Base-by-base conservation (phyloP, 352 stramenopile species). In the Pythium angustatum region DNA sequence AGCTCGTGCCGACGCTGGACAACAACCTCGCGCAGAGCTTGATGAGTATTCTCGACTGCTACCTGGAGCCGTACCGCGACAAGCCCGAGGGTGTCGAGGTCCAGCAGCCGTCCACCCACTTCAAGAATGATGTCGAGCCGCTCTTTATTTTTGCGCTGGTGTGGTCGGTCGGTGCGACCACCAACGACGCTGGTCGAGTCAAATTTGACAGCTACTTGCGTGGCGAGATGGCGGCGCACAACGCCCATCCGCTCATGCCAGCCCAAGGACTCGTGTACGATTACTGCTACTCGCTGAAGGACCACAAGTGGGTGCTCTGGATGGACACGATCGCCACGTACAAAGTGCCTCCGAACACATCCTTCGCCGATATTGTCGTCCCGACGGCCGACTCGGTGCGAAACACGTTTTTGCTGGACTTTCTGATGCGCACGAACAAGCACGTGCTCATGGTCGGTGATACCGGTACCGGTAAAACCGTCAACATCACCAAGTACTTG, bases 401-500 rank as follows among this genome's bases (percentile, higher is more conserved):
- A 22, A 98, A 98, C 69, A 98, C 90, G 11, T 98, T 88, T 64
- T 53, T 98, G 11, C 71, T 98, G 2, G 85, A 98, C 60, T 78
- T 88, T 34, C 68, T 98, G 11, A 81, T 97, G 49, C 78, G 72
- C 30, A 70, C 75, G 34, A 77, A 79, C 62, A 97, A 98, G 69
- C 93, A 98, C 61, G 87, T 98, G n/a, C 76, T 98, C 53, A 98
- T 98, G 91, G 90, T 96, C 15, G 94, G 95, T 12, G 89, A 81
- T 14, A 98, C 95, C 0, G 95, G 95, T 24, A 98, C 95, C 0
- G 95, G 95, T 21, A 98, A 98, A 68, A 98, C 94, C 0, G 88
- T 98, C 26, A 98, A 97, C 62, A 97, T 98, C 54, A 85, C 79
- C 14, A 79, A 87, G 17, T 95, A 97, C 57, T 71, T 98, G 22